Base-by-base conservation (phyloP, 352 stramenopile genomes). In the Globisporangium cederbergense region DNA sequence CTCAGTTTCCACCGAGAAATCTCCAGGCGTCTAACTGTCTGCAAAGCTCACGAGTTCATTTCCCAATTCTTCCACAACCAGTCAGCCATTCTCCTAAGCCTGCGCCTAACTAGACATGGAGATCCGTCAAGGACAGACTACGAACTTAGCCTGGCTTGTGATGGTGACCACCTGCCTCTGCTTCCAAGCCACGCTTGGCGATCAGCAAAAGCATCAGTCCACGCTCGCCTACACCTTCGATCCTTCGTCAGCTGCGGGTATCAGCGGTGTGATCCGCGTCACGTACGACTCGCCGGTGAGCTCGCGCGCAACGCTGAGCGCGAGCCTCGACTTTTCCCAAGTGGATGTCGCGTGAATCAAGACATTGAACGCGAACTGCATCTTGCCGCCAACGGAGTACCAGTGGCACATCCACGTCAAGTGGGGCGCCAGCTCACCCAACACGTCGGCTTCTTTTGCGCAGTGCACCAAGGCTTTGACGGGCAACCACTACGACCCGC, bases 391-490 rank as follows among this genome's bases (percentile, higher is more conserved):
- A 30, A 76, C 65, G 3, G 58, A 70, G 42, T 87, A 78, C 68
- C 74, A 83, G 64, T 84, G 78, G 78, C 75, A 83, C 67, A 87
- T 84, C 65, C 74, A 84, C 65, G 71, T 76, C 67, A 81, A 83
- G 62, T 87, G 76, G 74, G 61, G 59, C 32, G 62, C 71, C 58
- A 58, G 62, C 4, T 47, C 43, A 9, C 43, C 5, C 6, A 25
- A 59, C 28, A 59, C 71, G 25, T 79, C 71, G 14, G 74, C 71
- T 20, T 80, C 73, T 50, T 72, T 87, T 53, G 34, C 62, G 20
- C 66, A 83, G 52, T 89, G 80, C 56, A 62, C 46, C 1, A 66
- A 84, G 60, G 22, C 42, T 0, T 22, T 71, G 32, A 78, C 74
- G 0, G 77, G 75, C 36, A 88, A 87, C 69, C 77, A 84, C 68